Conservation (phyloP, 1,284 basidiomycete genomes). For the Acaromyces ingoldii region DNA sequence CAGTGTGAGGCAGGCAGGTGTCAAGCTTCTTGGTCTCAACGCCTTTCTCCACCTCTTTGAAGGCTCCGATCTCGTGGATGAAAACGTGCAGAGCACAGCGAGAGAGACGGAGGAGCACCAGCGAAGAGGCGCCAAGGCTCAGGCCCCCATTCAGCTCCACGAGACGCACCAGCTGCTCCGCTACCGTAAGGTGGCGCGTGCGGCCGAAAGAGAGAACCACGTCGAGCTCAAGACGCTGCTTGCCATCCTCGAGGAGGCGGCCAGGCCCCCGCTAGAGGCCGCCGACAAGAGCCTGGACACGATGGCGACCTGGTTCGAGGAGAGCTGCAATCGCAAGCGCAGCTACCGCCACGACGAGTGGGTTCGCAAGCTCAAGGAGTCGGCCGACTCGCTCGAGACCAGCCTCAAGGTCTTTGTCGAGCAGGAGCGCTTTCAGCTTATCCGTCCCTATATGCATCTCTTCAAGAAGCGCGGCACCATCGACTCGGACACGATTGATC, state of each 20-base stretch:
- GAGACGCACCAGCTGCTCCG: conserved; percentile 25
- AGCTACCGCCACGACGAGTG: conserved; percentile 34
- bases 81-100: no score
- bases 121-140: not conserved
- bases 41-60: conserved; percentile 13
- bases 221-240: conserved; percentile 57
- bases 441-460: conserved; percentile 54
- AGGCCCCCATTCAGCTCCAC: conserved; percentile 52
- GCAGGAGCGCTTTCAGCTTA: conserved; percentile 55
- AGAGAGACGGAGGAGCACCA: conserved; percentile 10
- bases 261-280: conserved; percentile 55
- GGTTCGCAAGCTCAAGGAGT: conserved; percentile 30
- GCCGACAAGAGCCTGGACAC: conserved; percentile 52
- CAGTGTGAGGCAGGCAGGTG: conserved; percentile 13
- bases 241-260: conserved; percentile 55
- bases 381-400: conserved; percentile 50
- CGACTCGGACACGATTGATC: not conserved
- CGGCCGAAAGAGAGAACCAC: conserved; percentile 52
- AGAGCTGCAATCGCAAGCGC: conserved; percentile 41
- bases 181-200: conserved; percentile 52
- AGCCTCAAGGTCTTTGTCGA: conserved; percentile 28
- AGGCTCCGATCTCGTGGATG: conserved; percentile 16
- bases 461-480: conserved; percentile 6
- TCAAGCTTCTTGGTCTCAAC: conserved; percentile 19
- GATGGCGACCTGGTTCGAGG: conserved; percentile 35